Conservation (phyloP, 495 filamentous ascomycete genomes). For the Aspergillus homomorphus region DNA sequence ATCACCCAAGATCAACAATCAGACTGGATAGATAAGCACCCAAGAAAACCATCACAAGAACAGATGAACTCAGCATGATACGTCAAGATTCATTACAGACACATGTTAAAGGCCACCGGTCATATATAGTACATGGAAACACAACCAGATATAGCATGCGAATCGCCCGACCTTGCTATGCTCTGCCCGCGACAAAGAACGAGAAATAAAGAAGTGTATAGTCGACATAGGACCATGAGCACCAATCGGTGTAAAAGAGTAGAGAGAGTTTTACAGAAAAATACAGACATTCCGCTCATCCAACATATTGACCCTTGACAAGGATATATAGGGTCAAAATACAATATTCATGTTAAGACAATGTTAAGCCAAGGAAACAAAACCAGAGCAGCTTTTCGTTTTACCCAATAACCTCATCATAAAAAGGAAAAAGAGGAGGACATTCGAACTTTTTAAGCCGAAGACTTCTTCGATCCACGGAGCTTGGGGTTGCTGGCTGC, state of each 20-base stretch:
- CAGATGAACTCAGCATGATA: neutral
- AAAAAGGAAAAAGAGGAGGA: slow-evolving; percentile 11
- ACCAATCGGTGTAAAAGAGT: slow-evolving; percentile 23
- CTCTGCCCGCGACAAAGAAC: slow-evolving; percentile 27
- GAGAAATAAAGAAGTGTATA: slow-evolving; percentile 20
- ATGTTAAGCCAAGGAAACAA: slow-evolving; percentile 24
- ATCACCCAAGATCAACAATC: too few species aligned
- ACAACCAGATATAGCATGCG: slow-evolving; percentile 22
- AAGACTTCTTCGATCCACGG: slow-evolving; percentile 47
- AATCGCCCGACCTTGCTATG: slow-evolving; percentile 33
- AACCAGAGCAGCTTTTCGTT: slow-evolving; percentile 17
- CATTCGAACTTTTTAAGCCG: slow-evolving; percentile 27
- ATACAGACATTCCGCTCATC: slow-evolving; percentile 33
- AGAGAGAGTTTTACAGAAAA: slow-evolving; percentile 43
- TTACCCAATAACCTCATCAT: slow-evolving; percentile 7
- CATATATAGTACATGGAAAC: slow-evolving; percentile 33
- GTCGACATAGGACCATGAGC: slow-evolving; percentile 17
- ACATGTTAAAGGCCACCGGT: slow-evolving; percentile 25
- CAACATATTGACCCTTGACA: slow-evolving; percentile 25
- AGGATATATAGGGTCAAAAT: slow-evolving; percentile 25
- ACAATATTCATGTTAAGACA: slow-evolving; percentile 39
- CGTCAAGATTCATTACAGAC: slow-evolving; percentile 19
- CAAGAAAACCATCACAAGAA: too few species aligned
- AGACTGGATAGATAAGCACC: too few species aligned
- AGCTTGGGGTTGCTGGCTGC: slow-evolving; percentile 70